Percentiles rank a stretch among this genome's conserved stretches.
Conservation (phyloP, 2,329 filamentous ascomycete species). For the Penicillium capsulatum region DNA sequence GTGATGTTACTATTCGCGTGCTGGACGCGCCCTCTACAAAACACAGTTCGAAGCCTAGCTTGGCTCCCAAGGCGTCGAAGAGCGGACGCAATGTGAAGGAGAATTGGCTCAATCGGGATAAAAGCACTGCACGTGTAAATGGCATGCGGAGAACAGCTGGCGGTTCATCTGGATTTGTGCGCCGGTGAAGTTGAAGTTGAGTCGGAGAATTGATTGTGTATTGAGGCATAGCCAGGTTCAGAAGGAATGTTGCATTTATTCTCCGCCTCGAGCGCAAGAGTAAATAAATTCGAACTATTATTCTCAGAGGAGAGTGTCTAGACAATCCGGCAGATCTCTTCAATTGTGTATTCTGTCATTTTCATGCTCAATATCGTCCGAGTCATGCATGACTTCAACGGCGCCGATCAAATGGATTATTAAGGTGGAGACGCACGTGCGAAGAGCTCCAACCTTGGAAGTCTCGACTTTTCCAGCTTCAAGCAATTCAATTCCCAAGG, state of each 20-base stretch:
- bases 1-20: conserved; percentile 49
- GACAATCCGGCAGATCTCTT: no score
- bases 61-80: conserved; percentile 46
- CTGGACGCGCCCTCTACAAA: conserved; percentile 35
- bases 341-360: no score
- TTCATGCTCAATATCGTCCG: background rate
- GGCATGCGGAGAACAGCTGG: conserved; percentile 38
- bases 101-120: conserved; percentile 38
- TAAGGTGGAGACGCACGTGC: conserved; percentile 22
- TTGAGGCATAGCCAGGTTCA: conserved; percentile 4
- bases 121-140: conserved; percentile 30
- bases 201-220: conserved; percentile 2
- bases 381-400: conserved; percentile 4
- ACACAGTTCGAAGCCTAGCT: conserved; percentile 37
- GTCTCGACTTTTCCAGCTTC: conserved; percentile 12
- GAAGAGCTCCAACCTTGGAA: conserved; percentile 18
- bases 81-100: conserved; percentile 36
- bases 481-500: conserved; percentile 8
- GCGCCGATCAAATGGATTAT: conserved; percentile 16
- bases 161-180: conserved; percentile 37
- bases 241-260: background rate
- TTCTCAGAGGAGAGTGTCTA: no score
- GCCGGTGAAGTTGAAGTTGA: conserved; percentile 22
- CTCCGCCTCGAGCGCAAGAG: no score
- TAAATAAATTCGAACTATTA: no score